Evolutionary conservation across 306 rosid genomes (phyloP).

Genomic region (Glycine soja): DNA sequence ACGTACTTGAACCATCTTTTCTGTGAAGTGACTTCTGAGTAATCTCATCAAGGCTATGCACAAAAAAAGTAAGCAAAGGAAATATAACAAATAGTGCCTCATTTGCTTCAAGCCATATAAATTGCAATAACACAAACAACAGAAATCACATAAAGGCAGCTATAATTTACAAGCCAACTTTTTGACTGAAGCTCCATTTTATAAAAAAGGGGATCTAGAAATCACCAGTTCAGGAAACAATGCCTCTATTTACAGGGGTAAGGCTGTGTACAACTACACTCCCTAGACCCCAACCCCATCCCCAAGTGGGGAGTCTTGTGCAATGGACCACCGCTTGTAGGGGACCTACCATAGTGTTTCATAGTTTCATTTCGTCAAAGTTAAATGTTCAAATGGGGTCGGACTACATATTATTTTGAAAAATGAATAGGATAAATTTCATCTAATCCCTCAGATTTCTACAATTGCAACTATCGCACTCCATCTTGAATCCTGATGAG

Average conservation of each 20-base stretch:
- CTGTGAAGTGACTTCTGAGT: conserved; percentile 75
- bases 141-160: conserved; percentile 8
- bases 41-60: conserved; percentile 95
- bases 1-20: conserved; percentile 70
- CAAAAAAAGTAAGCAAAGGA: conserved; percentile 37
- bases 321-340: not conserved
- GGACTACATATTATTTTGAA: conserved; percentile 9
- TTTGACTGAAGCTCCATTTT: not conserved
- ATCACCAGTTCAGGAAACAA: not conserved
- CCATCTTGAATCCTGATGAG: conserved; percentile 20
- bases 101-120: conserved; percentile 28
- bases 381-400: conserved; percentile 11
- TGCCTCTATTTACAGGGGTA: not conserved
- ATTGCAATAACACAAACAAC: not conserved
- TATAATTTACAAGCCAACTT: conserved; percentile 13
- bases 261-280: not conserved
- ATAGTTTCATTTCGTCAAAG: conserved; percentile 29
- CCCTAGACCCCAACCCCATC: not conserved
- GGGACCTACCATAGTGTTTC: conserved; percentile 15
- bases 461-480: conserved; percentile 2
- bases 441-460: conserved; percentile 4
- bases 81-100: not conserved
- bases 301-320: not conserved
- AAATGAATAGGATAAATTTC: conserved; percentile 21
- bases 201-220: not conserved